Conservation (phyloP, 164 flowering plant species). For the Echeveria elegans region DNA sequence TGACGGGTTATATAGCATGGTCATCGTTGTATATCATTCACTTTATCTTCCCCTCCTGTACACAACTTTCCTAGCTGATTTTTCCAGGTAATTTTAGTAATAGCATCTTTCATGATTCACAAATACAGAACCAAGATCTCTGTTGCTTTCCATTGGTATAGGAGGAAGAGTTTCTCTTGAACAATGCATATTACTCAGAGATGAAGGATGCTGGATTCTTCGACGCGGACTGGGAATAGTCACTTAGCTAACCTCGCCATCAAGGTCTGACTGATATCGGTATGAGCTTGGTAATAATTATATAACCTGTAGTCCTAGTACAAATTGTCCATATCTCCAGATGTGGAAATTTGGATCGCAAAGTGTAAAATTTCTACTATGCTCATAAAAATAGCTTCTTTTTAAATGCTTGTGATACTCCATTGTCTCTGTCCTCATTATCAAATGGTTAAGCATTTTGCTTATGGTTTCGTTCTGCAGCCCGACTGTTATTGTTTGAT, state of each 20-base stretch:
- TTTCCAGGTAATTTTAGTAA: background rate
- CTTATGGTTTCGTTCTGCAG: no score
- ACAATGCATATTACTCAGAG: conserved; percentile 77
- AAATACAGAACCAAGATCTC: background rate
- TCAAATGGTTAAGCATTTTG: no score
- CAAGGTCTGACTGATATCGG: background rate
- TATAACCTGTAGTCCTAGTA: no score
- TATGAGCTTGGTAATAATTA: no score
- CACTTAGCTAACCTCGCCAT: background rate
- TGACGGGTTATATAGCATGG: background rate
- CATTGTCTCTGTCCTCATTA: no score
- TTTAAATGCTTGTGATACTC: no score
- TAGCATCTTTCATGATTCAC: background rate
- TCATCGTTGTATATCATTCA: background rate
- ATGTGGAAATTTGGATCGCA: no score
- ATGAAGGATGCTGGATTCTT: conserved; percentile 93
- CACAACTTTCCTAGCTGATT: conserved; percentile 1
- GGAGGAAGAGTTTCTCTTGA: conserved; percentile 79
- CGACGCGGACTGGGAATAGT: conserved; percentile 68
- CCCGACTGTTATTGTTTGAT: no score
- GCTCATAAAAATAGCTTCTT: no score
- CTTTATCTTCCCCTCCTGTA: background rate
- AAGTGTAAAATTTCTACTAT: no score
- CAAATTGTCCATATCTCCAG: no score
- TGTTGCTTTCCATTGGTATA: conserved; percentile 17